These are phyloP conservation scores for Fusarium heterosporum DNA, from an alignment of 2,329 filamentous ascomycete species.

Conservation along the genomic window DNA sequence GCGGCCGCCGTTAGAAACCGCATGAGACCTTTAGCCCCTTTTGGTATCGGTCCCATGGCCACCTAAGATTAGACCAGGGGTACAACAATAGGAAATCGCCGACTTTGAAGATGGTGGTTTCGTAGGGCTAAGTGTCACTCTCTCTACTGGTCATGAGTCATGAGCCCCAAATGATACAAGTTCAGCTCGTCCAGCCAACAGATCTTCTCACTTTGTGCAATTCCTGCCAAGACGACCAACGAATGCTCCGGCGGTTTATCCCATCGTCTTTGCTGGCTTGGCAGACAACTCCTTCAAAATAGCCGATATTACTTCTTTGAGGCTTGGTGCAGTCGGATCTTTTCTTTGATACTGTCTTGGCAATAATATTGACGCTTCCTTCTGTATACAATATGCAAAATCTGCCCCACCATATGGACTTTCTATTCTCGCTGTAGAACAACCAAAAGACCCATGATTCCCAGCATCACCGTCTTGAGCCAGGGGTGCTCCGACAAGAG, in stretches of 20 bases:
- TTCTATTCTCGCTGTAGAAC: conserved; percentile 87
- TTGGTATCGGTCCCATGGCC: conserved; percentile 28
- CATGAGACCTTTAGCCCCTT: conserved; percentile 13
- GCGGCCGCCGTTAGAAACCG: conserved; percentile 11
- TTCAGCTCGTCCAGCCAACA: not conserved
- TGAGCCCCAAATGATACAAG: not conserved
- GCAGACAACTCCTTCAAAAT: conserved; percentile 17
- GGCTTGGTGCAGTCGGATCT: conserved; percentile 15
- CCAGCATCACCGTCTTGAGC: conserved; percentile 95
- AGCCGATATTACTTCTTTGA: conserved; percentile 20
- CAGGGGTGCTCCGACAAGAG: conserved; percentile 94
- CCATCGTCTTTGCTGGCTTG: conserved; percentile 22
- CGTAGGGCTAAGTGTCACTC: conserved; percentile 24
- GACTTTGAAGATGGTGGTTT: conserved; percentile 4
- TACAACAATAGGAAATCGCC: conserved; percentile 31
- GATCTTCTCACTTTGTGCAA: not conserved
- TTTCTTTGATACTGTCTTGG: conserved; percentile 5
- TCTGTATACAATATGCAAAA: conserved; percentile 6
- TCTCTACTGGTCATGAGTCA: conserved; percentile 1
- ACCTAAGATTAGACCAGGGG: conserved; percentile 29
- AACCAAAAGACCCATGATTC: conserved; percentile 93
- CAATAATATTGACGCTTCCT: not conserved
- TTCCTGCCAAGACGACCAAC: conserved; percentile 5
- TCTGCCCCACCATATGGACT: not conserved
- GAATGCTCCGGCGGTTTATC: conserved; percentile 1